phyloP scores from a whole-genome alignment of 495 filamentous ascomycete species.

The Podospora comata region DNA sequence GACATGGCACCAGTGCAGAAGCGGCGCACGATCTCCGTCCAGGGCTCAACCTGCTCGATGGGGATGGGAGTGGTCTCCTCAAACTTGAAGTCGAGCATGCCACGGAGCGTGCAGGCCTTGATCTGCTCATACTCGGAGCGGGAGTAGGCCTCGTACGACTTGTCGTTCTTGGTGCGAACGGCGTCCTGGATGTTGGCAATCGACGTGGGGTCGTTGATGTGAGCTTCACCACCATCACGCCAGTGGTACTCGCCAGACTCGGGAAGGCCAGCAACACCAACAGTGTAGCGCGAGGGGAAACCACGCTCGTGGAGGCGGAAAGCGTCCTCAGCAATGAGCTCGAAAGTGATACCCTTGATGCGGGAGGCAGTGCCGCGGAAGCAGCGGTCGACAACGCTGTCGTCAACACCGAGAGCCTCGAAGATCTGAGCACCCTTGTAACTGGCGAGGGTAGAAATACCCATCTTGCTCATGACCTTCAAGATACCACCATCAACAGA shows the following conservation, averaged over 20 bases:
- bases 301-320: slow-evolving; percentile 96
- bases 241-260: slow-evolving; percentile 99
- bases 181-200: slow-evolving; percentile 99
- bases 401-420: slow-evolving; percentile 96
- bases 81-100: slow-evolving; percentile 96
- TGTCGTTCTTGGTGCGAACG: slow-evolving; percentile 98
- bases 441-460: slow-evolving; percentile 94
- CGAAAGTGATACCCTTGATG: slow-evolving; percentile 93
- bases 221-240: slow-evolving; percentile 97
- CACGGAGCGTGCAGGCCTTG: slow-evolving; percentile 95
- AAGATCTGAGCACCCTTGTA: slow-evolving; percentile 99
- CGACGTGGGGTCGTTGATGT: slow-evolving; percentile 91
- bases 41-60: slow-evolving; percentile 97
- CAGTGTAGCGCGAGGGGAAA: slow-evolving; percentile 78
- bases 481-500: slow-evolving; percentile 97
- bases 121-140: slow-evolving; percentile 94
- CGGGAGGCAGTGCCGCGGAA: slow-evolving; percentile 95
- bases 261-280: slow-evolving; percentile 76
- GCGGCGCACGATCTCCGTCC: slow-evolving; percentile 97
- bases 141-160: slow-evolving; percentile 98
- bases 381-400: slow-evolving; percentile 91
- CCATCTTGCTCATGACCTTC: slow-evolving; percentile 99
- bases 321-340: slow-evolving; percentile 92
- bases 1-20: slow-evolving; percentile 99
- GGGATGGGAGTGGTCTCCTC: slow-evolving; percentile 82